phyloP scores from a whole-genome alignment of 2,329 filamentous ascomycete species.

The Neofusicoccum umdonicola region DNA sequence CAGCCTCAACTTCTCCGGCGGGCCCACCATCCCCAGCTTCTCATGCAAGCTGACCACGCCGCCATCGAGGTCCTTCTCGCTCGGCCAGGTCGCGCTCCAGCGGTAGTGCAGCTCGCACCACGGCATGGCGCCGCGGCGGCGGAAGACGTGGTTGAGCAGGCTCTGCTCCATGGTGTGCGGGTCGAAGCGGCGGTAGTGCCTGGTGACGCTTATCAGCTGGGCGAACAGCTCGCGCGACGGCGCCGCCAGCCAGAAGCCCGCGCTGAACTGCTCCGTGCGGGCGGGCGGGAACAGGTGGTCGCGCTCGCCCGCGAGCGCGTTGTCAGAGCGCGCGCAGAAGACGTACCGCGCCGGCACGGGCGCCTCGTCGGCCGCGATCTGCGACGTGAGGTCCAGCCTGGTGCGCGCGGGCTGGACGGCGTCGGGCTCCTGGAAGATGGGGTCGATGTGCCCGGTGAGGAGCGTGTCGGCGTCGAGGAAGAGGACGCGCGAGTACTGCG shows the following conservation, averaged over 20 bases:
- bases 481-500: slow-evolving; percentile 42
- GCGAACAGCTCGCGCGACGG: slow-evolving; percentile 40
- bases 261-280: slow-evolving; percentile 35
- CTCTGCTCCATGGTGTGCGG: slow-evolving; percentile 43
- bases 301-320: slow-evolving; percentile 31
- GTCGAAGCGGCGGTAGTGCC: slow-evolving; percentile 37
- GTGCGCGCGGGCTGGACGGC: slow-evolving; percentile 19
- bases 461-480: slow-evolving; percentile 47
- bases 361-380: slow-evolving; percentile 32
- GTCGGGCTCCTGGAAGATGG: slow-evolving; percentile 37
- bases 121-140: slow-evolving; percentile 42
- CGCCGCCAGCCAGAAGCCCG: slow-evolving; percentile 42
- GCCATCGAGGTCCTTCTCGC: slow-evolving; percentile 30
- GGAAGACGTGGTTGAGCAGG: slow-evolving; percentile 46
- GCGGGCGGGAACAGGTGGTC: slow-evolving; percentile 33
- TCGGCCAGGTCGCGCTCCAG: slow-evolving; percentile 44
- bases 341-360: slow-evolving; percentile 39
- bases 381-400: slow-evolving; percentile 21
- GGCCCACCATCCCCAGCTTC: slow-evolving; percentile 26
- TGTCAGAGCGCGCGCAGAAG: slow-evolving; percentile 33
- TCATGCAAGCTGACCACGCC: slow-evolving; percentile 40
- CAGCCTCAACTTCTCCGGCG: slow-evolving; percentile 3
- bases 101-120: slow-evolving; percentile 39
- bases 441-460: slow-evolving; percentile 36
- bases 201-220: slow-evolving; percentile 39